These are phyloP conservation scores for Lodderomyces pseudojiufengensis DNA, from an alignment of 1,139 yeast genomes.

Conservation along the genomic window DNA sequence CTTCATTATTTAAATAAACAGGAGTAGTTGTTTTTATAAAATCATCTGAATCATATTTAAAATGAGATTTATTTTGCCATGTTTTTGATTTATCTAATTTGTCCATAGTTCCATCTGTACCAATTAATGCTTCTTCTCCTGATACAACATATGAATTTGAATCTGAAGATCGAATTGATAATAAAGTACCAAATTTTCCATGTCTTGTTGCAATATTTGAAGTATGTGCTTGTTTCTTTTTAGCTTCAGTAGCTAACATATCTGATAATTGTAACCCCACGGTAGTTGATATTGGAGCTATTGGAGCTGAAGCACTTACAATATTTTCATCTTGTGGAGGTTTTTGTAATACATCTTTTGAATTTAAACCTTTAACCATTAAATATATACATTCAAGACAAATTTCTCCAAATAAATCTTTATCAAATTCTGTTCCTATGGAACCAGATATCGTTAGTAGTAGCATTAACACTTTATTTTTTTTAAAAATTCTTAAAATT, in stretches of 20 bases:
- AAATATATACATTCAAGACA: slow-evolving; percentile 69
- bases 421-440: slow-evolving; percentile 61
- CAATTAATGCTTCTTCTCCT: slow-evolving; percentile 65
- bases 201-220: slow-evolving; percentile 69
- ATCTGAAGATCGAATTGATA: slow-evolving; percentile 61
- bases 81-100: slow-evolving; percentile 64
- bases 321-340: slow-evolving; percentile 1
- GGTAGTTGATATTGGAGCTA: slow-evolving; percentile 22
- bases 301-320: slow-evolving; percentile 12
- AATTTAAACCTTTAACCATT: slow-evolving; percentile 55
- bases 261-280: slow-evolving; percentile 45
- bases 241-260: slow-evolving; percentile 56
- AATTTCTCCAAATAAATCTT: slow-evolving; percentile 55
- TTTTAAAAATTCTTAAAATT: slow-evolving; percentile 54
- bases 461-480: slow-evolving; percentile 70
- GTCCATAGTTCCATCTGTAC: slow-evolving; percentile 46
- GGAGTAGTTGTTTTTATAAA: slow-evolving; percentile 24
- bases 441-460: slow-evolving; percentile 66
- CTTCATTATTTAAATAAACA: slow-evolving; percentile 29
- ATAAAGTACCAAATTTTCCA: slow-evolving; percentile 84
- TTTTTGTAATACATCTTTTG: slow-evolving; percentile 16
- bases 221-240: slow-evolving; percentile 47
- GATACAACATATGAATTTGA: slow-evolving; percentile 63
- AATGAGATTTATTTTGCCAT: slow-evolving; percentile 51
- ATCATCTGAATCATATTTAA: slow-evolving; percentile 45